These are phyloP conservation scores for Fonsecaea monophora DNA, from an alignment of 2,329 filamentous ascomycete species.

Conservation along the genomic window DNA sequence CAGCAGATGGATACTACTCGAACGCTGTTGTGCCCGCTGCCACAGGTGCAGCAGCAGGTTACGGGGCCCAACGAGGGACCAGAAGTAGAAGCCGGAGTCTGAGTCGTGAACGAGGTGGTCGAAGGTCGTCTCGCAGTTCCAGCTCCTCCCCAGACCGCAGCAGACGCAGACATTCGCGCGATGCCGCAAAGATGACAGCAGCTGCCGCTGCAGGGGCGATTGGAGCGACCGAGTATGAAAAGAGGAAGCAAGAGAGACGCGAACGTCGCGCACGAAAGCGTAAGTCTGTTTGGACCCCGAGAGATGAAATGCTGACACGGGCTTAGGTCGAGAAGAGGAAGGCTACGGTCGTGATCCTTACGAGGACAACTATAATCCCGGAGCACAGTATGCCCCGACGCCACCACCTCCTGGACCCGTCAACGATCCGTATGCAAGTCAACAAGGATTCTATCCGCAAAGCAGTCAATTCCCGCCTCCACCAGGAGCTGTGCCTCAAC, in stretches of 20 bases:
- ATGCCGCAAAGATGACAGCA: slow-evolving; percentile 61
- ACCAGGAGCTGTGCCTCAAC: slow-evolving; percentile 41
- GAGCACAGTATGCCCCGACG: slow-evolving; percentile 46
- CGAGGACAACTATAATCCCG: slow-evolving; percentile 50
- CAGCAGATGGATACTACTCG: slow-evolving; percentile 48
- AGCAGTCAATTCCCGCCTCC: slow-evolving; percentile 53
- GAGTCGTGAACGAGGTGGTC: slow-evolving; percentile 47
- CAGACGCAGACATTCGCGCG: slow-evolving; percentile 47
- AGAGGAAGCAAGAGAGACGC: slow-evolving; percentile 63
- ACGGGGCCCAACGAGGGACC: slow-evolving; percentile 42
- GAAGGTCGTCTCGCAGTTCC: slow-evolving; percentile 43
- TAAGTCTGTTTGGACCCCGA: slow-evolving; percentile 28
- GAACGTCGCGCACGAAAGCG: slow-evolving; percentile 52
- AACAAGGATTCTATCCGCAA: slow-evolving; percentile 50
- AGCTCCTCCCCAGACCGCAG: slow-evolving; percentile 48
- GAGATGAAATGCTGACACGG: slow-evolving; percentile 14
- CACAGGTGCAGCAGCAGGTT: slow-evolving; percentile 42
- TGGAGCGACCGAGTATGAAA: slow-evolving; percentile 64
- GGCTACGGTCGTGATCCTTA: slow-evolving; percentile 45
- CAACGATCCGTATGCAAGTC: slow-evolving; percentile 42
- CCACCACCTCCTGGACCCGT: slow-evolving; percentile 45
- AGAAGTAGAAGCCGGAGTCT: slow-evolving; percentile 58
- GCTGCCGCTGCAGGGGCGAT: slow-evolving; percentile 65
- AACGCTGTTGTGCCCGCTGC: slow-evolving; percentile 52
- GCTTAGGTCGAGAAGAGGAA: slow-evolving; percentile 34